These are phyloP conservation scores for Xylariaceae sp. DNA, from an alignment of 2,329 filamentous ascomycete species.

Conservation along the genomic window DNA sequence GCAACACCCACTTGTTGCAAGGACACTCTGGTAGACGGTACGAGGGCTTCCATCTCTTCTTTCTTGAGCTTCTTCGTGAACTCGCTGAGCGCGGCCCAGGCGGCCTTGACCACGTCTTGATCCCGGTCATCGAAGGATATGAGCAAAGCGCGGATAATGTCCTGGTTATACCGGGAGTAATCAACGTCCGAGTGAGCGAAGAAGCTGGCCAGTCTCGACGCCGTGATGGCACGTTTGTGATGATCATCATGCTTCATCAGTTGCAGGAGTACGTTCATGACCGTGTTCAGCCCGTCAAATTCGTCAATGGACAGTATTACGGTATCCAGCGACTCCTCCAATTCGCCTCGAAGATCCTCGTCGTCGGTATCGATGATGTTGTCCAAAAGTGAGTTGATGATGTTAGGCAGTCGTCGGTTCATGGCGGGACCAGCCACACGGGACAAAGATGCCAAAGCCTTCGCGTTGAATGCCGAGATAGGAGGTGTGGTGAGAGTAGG, in stretches of 20 bases:
- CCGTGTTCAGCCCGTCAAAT: constrained; percentile 88
- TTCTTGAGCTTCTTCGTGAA: constrained; percentile 88
- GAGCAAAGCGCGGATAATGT: constrained; percentile 84
- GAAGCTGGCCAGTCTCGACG: constrained; percentile 77
- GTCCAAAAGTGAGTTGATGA: constrained; percentile 91
- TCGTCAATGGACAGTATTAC: constrained; percentile 92
- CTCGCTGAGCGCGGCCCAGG: constrained; percentile 80
- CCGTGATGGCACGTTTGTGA: constrained; percentile 70
- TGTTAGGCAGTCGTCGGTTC: constrained; percentile 81
- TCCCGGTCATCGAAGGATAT: constrained; percentile 90
- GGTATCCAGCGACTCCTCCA: constrained; percentile 78
- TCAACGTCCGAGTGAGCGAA: constrained; percentile 76
- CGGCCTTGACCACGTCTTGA: constrained; percentile 74
- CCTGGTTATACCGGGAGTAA: constrained; percentile 92
- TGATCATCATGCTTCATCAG: constrained; percentile 93
- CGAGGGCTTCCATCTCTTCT: constrained; percentile 95
- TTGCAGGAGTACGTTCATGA: constrained; percentile 87
- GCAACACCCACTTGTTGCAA: constrained; percentile 84
- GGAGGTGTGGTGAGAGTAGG: constrained; percentile 86
- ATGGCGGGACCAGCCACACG: constrained; percentile 86
- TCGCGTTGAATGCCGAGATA: constrained; percentile 91
- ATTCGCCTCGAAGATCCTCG: constrained; percentile 64
- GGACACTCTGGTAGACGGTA: constrained; percentile 77
- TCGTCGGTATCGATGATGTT: constrained; percentile 77
- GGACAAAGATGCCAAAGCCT: constrained; percentile 84